Percentiles rank a stretch among this genome's conserved stretches.
Conservation (phyloP, 2,329 filamentous ascomycete genomes). For the Westerdykella sp. region DNA sequence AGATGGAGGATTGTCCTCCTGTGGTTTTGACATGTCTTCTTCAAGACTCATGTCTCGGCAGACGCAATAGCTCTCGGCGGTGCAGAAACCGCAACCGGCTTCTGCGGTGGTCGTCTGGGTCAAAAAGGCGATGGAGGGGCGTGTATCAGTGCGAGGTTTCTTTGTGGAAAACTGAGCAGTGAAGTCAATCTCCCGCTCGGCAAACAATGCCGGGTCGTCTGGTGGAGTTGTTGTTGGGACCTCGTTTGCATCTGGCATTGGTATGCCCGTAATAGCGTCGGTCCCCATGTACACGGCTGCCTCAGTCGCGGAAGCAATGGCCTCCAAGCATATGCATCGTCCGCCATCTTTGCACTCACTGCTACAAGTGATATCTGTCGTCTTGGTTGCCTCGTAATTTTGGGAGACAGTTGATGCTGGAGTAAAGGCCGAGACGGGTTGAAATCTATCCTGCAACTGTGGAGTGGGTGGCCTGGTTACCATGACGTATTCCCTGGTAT, state of each 20-base stretch:
- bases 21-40: conserved; percentile 3
- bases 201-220: conserved; percentile 3
- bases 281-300: conserved; percentile 17
- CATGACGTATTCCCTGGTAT: too few relatives aligned
- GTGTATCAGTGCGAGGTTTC: conserved; percentile 7
- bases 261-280: conserved; percentile 5
- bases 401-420: not conserved
- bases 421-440: conserved; percentile 10
- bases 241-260: not conserved
- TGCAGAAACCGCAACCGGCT: conserved; percentile 31
- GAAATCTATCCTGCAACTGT: not conserved
- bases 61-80: conserved; percentile 25
- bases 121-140: conserved; percentile 18
- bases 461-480: not conserved
- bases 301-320: conserved; percentile 17
- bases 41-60: conserved; percentile 21
- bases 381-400: conserved; percentile 9
- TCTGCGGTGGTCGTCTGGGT: conserved; percentile 11
- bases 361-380: conserved; percentile 17
- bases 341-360: conserved; percentile 22
- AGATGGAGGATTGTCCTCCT: conserved; percentile 10
- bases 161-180: conserved; percentile 19
- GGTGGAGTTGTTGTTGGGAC: not conserved
- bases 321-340: conserved; percentile 29
- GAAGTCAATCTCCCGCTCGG: conserved; percentile 31